phyloP scores from a whole-genome alignment of 768 basidiomycete genomes.

The Agaricus subrufescens region DNA sequence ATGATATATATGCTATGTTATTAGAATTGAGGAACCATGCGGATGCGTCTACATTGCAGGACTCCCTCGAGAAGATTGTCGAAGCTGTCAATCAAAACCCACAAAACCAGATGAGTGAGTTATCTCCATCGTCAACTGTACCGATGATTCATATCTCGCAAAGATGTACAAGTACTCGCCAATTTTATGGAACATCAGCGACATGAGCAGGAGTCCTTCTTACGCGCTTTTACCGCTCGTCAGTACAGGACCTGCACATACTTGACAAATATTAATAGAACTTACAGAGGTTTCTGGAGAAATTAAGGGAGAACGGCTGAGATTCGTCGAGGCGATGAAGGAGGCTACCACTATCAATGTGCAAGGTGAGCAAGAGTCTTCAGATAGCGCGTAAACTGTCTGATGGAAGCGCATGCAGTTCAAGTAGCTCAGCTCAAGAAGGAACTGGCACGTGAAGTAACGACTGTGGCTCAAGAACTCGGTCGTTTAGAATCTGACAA shows the following conservation, averaged over 20 bases:
- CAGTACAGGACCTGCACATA: background rate
- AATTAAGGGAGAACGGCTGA: conserved; percentile 78
- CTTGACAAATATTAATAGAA: background rate
- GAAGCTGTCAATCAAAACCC: conserved; percentile 22
- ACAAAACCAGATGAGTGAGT: conserved; percentile 18
- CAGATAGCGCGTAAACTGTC: background rate
- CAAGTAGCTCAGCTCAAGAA: conserved; percentile 89
- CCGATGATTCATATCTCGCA: background rate
- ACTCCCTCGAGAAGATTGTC: conserved; percentile 31
- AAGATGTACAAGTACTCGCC: conserved; percentile 55
- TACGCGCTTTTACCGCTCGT: conserved; percentile 66
- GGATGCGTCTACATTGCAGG: conserved; percentile 32
- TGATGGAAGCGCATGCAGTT: conserved; percentile 32
- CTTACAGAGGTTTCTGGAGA: conserved; percentile 70
- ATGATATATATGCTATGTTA: conserved; percentile 33
- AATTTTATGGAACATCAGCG: conserved; percentile 65
- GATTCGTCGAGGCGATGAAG: conserved; percentile 94
- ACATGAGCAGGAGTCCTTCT: conserved; percentile 66
- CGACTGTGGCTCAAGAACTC: conserved; percentile 71
- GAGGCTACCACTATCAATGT: conserved; percentile 88
- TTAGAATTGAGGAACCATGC: conserved; percentile 29
- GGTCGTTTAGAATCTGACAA: conserved; percentile 61
- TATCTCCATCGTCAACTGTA: background rate
- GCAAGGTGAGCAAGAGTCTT: conserved; percentile 42
- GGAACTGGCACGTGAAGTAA: conserved; percentile 69